Evolutionary conservation across 768 basidiomycete genomes (phyloP).

Genomic region (Boletus tomentosulus): DNA sequence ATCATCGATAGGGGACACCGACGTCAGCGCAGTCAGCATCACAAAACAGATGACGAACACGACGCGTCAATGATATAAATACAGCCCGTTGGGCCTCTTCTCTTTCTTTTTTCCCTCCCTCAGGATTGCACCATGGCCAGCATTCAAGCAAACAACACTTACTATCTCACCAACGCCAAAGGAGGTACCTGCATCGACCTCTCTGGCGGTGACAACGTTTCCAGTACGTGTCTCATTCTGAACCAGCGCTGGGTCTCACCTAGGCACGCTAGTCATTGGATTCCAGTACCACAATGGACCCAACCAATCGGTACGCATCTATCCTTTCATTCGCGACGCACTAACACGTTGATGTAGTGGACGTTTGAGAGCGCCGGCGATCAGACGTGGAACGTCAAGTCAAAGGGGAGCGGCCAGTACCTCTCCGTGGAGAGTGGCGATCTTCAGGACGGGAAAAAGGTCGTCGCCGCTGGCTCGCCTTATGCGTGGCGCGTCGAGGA

Average conservation of each 20-base stretch:
- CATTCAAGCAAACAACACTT: conserved; percentile 36
- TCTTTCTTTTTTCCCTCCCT: not conserved
- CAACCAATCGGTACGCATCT: conserved; percentile 55
- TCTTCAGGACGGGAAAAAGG: conserved; percentile 33
- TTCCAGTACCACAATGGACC: conserved; percentile 38
- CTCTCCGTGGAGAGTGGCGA: conserved; percentile 33
- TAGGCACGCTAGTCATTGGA: conserved; percentile 43
- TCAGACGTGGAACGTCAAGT: conserved; percentile 40
- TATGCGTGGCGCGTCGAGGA: conserved; percentile 53
- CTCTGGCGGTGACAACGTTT: conserved; percentile 46
- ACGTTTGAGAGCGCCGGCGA: conserved; percentile 29
- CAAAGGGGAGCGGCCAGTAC: conserved; percentile 40
- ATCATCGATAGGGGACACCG: not conserved
- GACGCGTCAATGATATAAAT: not conserved
- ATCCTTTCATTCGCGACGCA: too few species aligned
- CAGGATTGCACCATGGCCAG: conserved; percentile 16
- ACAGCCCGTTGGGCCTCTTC: not conserved
- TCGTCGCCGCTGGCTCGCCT: conserved; percentile 36
- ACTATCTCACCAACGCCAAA: conserved; percentile 49
- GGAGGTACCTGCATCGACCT: conserved; percentile 51
- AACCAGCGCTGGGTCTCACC: not conserved
- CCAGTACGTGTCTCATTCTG: conserved; percentile 33
- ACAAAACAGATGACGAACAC: not conserved
- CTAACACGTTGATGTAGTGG: too few species aligned
- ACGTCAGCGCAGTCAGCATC: not conserved